These are phyloP conservation scores for Blastosporella zonata DNA, from an alignment of 1,284 basidiomycete species.

Conservation along the genomic window DNA sequence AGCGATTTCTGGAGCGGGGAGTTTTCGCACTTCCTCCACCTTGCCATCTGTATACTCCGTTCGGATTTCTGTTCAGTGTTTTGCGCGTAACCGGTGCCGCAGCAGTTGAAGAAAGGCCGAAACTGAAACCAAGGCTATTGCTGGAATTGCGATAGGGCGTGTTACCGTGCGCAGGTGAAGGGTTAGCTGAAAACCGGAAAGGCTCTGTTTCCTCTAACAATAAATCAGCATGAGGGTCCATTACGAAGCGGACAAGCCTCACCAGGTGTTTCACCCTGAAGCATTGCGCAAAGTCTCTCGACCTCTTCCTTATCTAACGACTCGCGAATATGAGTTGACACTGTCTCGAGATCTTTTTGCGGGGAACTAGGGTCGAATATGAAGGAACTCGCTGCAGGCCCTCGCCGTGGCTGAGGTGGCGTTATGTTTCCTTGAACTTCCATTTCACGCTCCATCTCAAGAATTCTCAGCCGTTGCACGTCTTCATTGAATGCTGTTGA, in stretches of 20 bases:
- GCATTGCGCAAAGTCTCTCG: constrained; percentile 52
- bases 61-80: constrained; percentile 64
- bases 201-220: constrained; percentile 39
- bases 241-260: constrained; percentile 10
- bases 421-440: not conserved
- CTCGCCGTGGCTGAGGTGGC: constrained; percentile 15
- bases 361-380: constrained; percentile 26
- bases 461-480: not conserved
- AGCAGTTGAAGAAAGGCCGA: constrained; percentile 22
- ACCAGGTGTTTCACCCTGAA: constrained; percentile 38
- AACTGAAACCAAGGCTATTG: constrained; percentile 16
- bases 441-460: constrained; percentile 10
- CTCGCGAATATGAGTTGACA: constrained; percentile 14
- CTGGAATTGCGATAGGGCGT: constrained; percentile 32
- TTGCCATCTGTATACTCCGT: constrained; percentile 65
- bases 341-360: constrained; percentile 40
- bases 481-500: not conserved
- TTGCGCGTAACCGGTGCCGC: constrained; percentile 38
- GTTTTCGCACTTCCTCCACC: constrained; percentile 66
- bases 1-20: constrained; percentile 50
- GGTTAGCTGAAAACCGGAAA: constrained; percentile 55
- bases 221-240: not conserved
- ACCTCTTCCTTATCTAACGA: constrained; percentile 23
- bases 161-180: constrained; percentile 40
- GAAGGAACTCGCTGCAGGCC: constrained; percentile 4